phyloP scores from a whole-genome alignment of 2,329 filamentous ascomycete genomes.

The Fusarium sublunatum region DNA sequence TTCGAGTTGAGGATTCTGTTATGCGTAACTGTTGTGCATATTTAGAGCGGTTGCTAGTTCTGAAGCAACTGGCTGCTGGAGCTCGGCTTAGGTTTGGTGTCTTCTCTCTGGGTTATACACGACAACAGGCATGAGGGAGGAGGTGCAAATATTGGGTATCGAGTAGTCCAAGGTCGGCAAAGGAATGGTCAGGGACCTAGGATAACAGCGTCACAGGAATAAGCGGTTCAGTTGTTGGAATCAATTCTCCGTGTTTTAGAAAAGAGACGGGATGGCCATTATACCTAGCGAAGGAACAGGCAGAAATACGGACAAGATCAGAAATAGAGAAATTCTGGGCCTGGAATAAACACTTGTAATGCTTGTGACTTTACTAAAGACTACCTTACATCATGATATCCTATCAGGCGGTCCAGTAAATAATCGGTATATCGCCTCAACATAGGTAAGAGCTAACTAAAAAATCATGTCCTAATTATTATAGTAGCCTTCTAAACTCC shows the following conservation, averaged over 20 bases:
- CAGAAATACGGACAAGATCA: neutral
- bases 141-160: neutral
- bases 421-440: no score
- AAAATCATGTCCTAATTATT: no score
- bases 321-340: no score
- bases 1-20: slow-evolving; percentile 19
- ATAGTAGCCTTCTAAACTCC: no score
- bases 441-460: no score
- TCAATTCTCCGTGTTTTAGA: neutral
- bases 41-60: slow-evolving; percentile 17
- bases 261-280: neutral
- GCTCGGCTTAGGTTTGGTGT: slow-evolving; percentile 14
- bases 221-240: neutral
- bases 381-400: no score
- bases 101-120: slow-evolving; percentile 18
- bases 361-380: no score
- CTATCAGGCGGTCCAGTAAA: no score
- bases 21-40: slow-evolving; percentile 17
- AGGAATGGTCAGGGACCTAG: slow-evolving; percentile 2
- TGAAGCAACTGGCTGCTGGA: slow-evolving; percentile 15
- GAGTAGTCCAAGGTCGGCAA: slow-evolving; percentile 16
- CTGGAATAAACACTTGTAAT: neutral
- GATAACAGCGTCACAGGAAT: neutral
- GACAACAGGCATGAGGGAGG: slow-evolving; percentile 8
- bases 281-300: slow-evolving; percentile 1